These are phyloP conservation scores for Veloboletus limbatus DNA, from an alignment of 1,284 basidiomycete species.

Conservation along the genomic window DNA sequence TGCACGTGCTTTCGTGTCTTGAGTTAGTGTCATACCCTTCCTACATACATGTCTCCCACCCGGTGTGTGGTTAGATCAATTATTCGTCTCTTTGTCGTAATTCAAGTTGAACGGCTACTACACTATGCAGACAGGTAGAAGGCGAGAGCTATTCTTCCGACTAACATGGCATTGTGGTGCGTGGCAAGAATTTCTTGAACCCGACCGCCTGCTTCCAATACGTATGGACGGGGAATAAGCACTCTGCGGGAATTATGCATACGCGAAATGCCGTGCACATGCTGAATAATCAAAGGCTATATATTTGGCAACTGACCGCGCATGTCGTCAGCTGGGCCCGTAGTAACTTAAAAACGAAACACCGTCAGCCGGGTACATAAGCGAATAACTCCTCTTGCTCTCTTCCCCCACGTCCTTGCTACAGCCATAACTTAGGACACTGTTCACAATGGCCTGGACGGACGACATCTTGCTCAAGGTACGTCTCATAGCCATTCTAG, in stretches of 20 bases:
- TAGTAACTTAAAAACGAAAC: no score
- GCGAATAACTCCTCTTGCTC: slow-evolving; percentile 22
- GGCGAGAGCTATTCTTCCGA: no score
- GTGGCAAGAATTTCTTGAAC: not conserved
- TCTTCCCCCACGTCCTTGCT: slow-evolving; percentile 9
- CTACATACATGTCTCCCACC: slow-evolving; percentile 19
- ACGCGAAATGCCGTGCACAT: not conserved
- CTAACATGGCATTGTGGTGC: no score
- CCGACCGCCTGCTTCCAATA: no score
- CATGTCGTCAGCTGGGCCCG: slow-evolving; percentile 31
- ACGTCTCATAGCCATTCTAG: slow-evolving; percentile 10
- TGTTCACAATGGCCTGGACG: slow-evolving; percentile 60
- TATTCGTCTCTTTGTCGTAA: slow-evolving; percentile 11
- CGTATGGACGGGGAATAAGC: no score
- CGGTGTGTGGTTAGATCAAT: slow-evolving; percentile 17
- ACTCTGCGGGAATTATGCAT: slow-evolving; percentile 3
- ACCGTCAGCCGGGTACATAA: slow-evolving; percentile 25
- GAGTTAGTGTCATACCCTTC: slow-evolving; percentile 33
- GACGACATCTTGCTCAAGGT: slow-evolving; percentile 82
- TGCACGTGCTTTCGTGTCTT: slow-evolving; percentile 7
- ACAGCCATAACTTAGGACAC: slow-evolving; percentile 1
- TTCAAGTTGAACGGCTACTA: not conserved
- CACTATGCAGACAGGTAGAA: no score
- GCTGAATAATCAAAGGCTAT: not conserved
- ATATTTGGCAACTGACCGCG: slow-evolving; percentile 14